Evolutionary conservation across 176 grass and related monocot species (phyloP).

Genomic region (Poa annua): DNA sequence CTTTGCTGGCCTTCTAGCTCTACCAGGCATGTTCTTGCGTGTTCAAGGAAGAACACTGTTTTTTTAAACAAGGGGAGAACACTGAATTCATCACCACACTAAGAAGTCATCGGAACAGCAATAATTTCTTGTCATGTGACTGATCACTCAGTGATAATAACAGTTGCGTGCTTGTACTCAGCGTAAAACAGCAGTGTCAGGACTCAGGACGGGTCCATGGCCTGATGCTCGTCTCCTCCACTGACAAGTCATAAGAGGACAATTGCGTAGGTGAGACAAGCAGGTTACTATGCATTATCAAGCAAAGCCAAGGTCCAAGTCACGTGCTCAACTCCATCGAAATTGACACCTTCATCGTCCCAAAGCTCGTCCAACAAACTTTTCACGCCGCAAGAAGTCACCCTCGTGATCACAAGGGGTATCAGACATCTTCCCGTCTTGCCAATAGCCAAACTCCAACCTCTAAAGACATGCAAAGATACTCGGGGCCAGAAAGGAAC

Average conservation of each 20-base stretch:
- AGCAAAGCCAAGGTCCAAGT: conserved; percentile 31
- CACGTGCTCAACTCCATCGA: conserved; percentile 30
- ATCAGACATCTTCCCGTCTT: neutral
- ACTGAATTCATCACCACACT: neutral
- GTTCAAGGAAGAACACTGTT: neutral
- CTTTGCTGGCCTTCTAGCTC: neutral
- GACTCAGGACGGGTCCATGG: conserved; percentile 25
- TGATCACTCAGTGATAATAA: neutral
- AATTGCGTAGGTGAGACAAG: conserved; percentile 30
- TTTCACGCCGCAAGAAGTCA: conserved; percentile 45
- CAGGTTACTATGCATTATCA: neutral
- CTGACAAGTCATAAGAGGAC: conserved; percentile 42
- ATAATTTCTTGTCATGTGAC: neutral
- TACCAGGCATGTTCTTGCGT: neutral
- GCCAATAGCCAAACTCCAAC: conserved; percentile 46
- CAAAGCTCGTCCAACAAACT: neutral
- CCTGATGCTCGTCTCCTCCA: conserved; percentile 7
- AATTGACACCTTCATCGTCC: conserved; percentile 12
- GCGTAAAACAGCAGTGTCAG: conserved; percentile 30
- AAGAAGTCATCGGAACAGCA: neutral
- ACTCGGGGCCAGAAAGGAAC: conserved; percentile 33
- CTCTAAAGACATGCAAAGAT: conserved; percentile 36
- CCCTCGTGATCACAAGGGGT: conserved; percentile 10
- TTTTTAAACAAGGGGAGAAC: too few relatives aligned
- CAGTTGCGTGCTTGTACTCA: neutral